Evolutionary conservation across 2,329 filamentous ascomycete genomes (phyloP).

Genomic region (Fusarium sp.): DNA sequence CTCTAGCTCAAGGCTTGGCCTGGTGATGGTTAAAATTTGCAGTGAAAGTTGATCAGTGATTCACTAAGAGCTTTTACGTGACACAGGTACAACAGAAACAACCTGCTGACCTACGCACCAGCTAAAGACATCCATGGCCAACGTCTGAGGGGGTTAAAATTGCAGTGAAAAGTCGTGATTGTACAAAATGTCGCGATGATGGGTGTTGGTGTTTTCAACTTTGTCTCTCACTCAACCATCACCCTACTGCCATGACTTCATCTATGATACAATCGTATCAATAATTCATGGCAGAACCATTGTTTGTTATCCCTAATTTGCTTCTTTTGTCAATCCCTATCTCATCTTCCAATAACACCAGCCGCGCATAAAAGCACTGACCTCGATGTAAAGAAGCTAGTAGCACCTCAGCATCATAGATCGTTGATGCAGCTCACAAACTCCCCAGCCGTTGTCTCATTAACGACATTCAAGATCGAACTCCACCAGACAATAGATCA

Average conservation of each 20-base stretch:
- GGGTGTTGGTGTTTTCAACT: background rate
- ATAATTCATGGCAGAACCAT: background rate
- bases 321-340: constrained; percentile 2
- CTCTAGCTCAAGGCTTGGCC: background rate
- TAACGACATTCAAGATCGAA: constrained; percentile 10
- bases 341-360: background rate
- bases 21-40: background rate
- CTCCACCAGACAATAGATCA: background rate
- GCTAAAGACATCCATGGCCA: no score
- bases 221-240: background rate
- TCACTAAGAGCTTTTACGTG: fast-evolving
- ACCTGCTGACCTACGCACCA: background rate
- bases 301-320: background rate
- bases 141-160: background rate
- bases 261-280: constrained; percentile 11
- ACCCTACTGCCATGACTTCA: constrained; percentile 7
- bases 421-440: background rate
- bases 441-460: constrained; percentile 17
- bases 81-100: background rate
- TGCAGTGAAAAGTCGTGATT: background rate
- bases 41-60: background rate
- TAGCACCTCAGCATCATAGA: constrained; percentile 23
- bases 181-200: no score
- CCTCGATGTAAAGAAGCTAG: constrained; percentile 15
- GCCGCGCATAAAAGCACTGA: background rate